These are phyloP conservation scores for Backusella psychrophila DNA, from an alignment of 192 early-diverging fungal species.

Conservation along the genomic window DNA sequence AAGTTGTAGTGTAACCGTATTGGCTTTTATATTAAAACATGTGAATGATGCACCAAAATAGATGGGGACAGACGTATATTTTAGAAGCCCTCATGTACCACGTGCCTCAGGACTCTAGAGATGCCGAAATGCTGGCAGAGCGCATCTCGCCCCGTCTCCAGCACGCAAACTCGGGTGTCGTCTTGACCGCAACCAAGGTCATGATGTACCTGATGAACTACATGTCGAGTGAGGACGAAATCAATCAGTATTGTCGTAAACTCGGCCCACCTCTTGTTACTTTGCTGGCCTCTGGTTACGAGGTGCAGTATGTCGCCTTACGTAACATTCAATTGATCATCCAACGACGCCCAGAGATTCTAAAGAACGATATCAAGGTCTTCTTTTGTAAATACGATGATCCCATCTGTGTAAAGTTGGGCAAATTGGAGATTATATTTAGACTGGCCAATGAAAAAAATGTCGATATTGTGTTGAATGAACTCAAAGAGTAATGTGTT, in stretches of 20 bases:
- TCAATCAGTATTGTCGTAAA: constrained; percentile 75
- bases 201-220: constrained; percentile 96
- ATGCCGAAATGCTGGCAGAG: constrained; percentile 91
- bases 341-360: constrained; percentile 84
- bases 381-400: constrained; percentile 99
- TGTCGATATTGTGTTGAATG: constrained; percentile 84
- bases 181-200: constrained; percentile 81
- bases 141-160: constrained; percentile 87
- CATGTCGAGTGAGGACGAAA: constrained; percentile 76
- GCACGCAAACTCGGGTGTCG: constrained; percentile 94
- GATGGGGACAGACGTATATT: constrained; percentile 96
- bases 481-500: constrained; percentile 76
- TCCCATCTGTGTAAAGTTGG: constrained; percentile 97
- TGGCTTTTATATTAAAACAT: neutral
- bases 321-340: constrained; percentile 95
- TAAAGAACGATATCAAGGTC: constrained; percentile 93
- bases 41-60: constrained; percentile 28
- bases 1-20: constrained; percentile 18
- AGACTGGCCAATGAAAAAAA: constrained; percentile 81
- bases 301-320: constrained; percentile 97
- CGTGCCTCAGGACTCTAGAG: constrained; percentile 80
- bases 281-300: constrained; percentile 80
- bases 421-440: constrained; percentile 95
- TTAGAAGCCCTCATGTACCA: constrained; percentile 90
- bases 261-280: constrained; percentile 94